Base-by-base conservation (phyloP, 345 rosid genomes). In the Salix purpurea region DNA sequence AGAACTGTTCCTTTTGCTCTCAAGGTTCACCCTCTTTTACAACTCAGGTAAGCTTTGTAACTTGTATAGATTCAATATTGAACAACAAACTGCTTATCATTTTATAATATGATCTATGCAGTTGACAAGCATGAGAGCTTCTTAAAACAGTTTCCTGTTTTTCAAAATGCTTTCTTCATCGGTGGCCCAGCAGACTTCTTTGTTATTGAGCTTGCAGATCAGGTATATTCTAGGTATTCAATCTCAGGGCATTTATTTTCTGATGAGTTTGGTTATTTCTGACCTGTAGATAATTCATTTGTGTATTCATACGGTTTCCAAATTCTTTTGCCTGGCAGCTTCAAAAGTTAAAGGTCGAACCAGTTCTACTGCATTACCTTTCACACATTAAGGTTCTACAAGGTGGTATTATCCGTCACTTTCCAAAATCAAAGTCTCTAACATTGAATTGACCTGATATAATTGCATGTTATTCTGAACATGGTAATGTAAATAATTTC, bases 271-370 rank as follows among this genome's bases (percentile, higher is more conserved):
- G 23, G n/a, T 67, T 76, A 15, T n/a, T 46, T 52, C 6, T 28
- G n/a, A 36, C 54, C 44, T 39, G 44, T 36, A 9, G 11, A 34
- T 37, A 13, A 39, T 13, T 19, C 9, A 39, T 44, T 7, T 21
- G 10, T 26, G 19, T 30, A 18, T 76, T 81, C 10, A 61, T 71
- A 1, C 70, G 78, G 19, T 58, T 26, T 60, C 46, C n/a, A 50
- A 40, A 14, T 65, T 71, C 42, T 34, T 77, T 72, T 28, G 23
- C 69, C 73, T 74, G 52, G 70, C 91, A 94, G 99, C 92, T 96
- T 84, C 99, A 90, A 84, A 96, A 92, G 79, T 74, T 96, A 76
- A 94, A 96, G 88, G 99, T 96, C 85, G 99, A 96, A 79, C 99
- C 99, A 6, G 99, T 92, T 54, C 89, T 96, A 42, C 75, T 96